Base-by-base conservation (phyloP, 2,329 filamentous ascomycete species). In the Claviceps arundinis region DNA sequence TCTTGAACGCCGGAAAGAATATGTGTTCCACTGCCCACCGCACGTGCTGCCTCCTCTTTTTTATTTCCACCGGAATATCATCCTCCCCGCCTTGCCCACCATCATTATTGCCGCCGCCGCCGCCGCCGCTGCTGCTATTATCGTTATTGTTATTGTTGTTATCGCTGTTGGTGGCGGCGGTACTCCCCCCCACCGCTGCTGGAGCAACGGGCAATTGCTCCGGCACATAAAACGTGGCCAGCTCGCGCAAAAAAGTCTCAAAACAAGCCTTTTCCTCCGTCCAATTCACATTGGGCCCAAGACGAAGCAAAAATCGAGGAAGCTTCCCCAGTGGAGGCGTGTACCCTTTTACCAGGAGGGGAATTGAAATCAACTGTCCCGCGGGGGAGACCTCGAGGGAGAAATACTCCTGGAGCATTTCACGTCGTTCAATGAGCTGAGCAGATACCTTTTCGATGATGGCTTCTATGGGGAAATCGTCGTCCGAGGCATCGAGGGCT, bases 371-470 rank as follows among this genome's bases (percentile, higher is more conserved):
- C 2, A 98, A 73, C 50, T 91, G 80, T 13, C 90, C 91, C 0
- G 85, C 74, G 1, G 83, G 80, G 0, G 86, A 86, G 38, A 98
- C 82, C 51, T 91, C 83, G 45, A 98, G 71, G 1, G 84, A 85
- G 66, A 98, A 97, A 68, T 98, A 98, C 67, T 98, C 93, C 2
- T 78, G 73, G 1, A 98, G 77, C 87, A 98, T 94, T 61, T 91
- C 85, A 38, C 86, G 77, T 11, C 85, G 80, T 57, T 84, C 79
- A 37, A 94, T 75, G 2, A 97, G 73, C 58, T 89, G 83, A 2
- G 74, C 67, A 0, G 76, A 71, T 3, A 95, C 83, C 3, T 76
- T 73, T 4, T 81, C 72, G 1, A 87, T 81, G 0, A 89, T 78
- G 38, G 80, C 75, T 0, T 78, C 71, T 57, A 84, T 80, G 42